These are phyloP conservation scores for Amauroascus niger DNA, from an alignment of 2,329 filamentous ascomycete species.

Conservation along the genomic window DNA sequence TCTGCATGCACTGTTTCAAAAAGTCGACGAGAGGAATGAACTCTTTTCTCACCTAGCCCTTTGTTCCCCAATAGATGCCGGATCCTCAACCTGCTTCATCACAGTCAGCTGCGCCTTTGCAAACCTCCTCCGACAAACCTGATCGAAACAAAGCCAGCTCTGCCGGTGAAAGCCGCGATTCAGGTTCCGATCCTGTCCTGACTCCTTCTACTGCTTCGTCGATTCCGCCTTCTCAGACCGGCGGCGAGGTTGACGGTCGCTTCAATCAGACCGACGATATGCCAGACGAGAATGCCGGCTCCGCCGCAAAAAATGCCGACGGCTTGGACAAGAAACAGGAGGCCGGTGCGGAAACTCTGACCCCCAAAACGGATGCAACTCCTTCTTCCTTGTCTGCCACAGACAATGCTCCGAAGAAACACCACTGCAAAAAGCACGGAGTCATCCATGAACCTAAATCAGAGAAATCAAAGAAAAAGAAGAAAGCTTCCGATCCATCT, in stretches of 20 bases:
- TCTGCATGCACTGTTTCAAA: too few relatives aligned
- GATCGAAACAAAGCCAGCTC: background rate
- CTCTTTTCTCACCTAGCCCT: background rate
- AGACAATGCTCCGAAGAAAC: slow-evolving; percentile 23
- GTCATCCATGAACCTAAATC: slow-evolving; percentile 16
- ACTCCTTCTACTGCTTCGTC: slow-evolving; percentile 21
- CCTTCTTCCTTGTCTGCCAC: slow-evolving; percentile 18
- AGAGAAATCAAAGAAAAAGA: slow-evolving; percentile 20
- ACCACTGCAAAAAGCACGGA: slow-evolving; percentile 28
- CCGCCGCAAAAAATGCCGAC: slow-evolving; percentile 16
- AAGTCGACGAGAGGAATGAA: background rate
- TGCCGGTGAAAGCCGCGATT: slow-evolving; percentile 18
- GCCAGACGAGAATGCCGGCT: slow-evolving; percentile 23
- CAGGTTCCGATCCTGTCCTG: slow-evolving; percentile 17
- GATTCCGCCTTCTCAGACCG: slow-evolving; percentile 21
- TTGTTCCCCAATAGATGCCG: slow-evolving; percentile 7
- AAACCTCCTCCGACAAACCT: background rate
- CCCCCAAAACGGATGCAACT: slow-evolving; percentile 19
- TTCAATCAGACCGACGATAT: slow-evolving; percentile 20
- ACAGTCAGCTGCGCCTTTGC: background rate
- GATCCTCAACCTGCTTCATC: slow-evolving; percentile 5
- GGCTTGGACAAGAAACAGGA: slow-evolving; percentile 26
- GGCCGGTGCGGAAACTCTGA: slow-evolving; percentile 21
- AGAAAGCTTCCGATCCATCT: slow-evolving; percentile 19
- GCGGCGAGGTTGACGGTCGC: slow-evolving; percentile 9